Base-by-base conservation (phyloP, 2,329 filamentous ascomycete genomes). In the Zalaria obscura region DNA sequence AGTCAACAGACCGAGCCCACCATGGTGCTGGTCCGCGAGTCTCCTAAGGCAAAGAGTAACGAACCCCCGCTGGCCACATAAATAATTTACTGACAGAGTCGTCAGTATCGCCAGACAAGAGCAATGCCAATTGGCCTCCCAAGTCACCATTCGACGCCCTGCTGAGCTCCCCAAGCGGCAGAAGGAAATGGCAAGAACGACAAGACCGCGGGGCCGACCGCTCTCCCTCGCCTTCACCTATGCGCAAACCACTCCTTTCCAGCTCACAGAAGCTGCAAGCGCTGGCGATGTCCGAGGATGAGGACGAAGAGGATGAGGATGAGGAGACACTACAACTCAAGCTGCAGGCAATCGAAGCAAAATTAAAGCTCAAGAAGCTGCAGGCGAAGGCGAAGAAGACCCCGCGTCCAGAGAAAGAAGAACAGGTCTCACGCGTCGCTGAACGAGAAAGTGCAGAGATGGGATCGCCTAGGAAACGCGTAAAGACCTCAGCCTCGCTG, bases 311-410 rank as follows among this genome's bases (percentile, higher is more conserved):
- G n/a, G 54, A 57, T 11, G 75, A 93, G 5, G 88, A 93, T 51
- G 89, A 95, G 59, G 88, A 96, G 66, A 93, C 78, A 1, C 64
- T 96, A 29, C 77, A 93, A 55, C 66, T 98, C 47, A 80, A 93
- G 57, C 67, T 96, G 4, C 79, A 88, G 48, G 86, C 84, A 42
- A 93, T 98, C 44, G 80, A 96, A 60, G 86, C 88, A 5, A 80
- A 82, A 45, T 64, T 96, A 40, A 91, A 81, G 60, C 62, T 96
- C 48, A 96, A 95, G 61, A 87, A 81, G 55, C 65, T 96, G 9
- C 83, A 91, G 58, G 80, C 79, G 34, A 52, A 55, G 38, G 49
- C 48, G 41, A 53, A 52, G 43, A n/a, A 27, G 27, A 32, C 40
- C n/a, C 8, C 28, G 11, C n/a, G 42, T 11, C 32, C 39, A 27